Base-by-base conservation (phyloP, 2,329 filamentous ascomycete species). In the Lecanicillium sp. region DNA sequence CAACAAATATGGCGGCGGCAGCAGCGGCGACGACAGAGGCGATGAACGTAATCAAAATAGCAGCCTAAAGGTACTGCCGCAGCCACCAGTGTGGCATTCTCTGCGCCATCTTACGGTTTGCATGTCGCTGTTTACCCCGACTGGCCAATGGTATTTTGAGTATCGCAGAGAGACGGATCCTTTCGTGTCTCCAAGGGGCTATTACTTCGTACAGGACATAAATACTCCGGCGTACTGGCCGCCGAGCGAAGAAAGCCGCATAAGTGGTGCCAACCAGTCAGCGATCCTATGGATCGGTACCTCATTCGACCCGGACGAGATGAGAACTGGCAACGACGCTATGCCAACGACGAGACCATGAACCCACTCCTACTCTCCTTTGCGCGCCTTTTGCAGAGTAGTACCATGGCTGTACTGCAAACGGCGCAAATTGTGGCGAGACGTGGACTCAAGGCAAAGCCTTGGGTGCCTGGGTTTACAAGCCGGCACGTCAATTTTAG, bases 401-500 rank as follows among this genome's bases (percentile, higher is more conserved):
- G 22, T 25, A 25, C 22, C 22, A 28, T 35, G 38, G 28, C 38
- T 7, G 33, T 7, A 19, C 19, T 40, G 38, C 18, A 40, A 28
- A 35, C 14, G 19, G 38, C 38, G 38, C 14, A 4, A 15, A 18
- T 40, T n/a, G 14, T 40, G 28, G 28, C 19, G 5, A 15, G 33
- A 22, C 28, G 28, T 9, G 38, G 33, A 6, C 11, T 12, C 13
- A n/a, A 16, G 13, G 15, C 15, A 16, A 16, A n/a, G 17, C 27
- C 27, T 22, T 40, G 38, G 38, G 38, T 25, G 14, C 38, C 38
- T 18, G 38, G 38, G 5, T n/a, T 12, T 17, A 35, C 27, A 19
- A 18, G 27, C 14, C 9, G 4, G 2, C 35, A 14, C 31, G 13
- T 35, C 11, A 8, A 15, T 9, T n/a, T 9, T 9, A 35, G 32